These are phyloP conservation scores for Dactylellina drechsleri DNA, from an alignment of 2,329 filamentous ascomycete genomes.

Conservation along the genomic window DNA sequence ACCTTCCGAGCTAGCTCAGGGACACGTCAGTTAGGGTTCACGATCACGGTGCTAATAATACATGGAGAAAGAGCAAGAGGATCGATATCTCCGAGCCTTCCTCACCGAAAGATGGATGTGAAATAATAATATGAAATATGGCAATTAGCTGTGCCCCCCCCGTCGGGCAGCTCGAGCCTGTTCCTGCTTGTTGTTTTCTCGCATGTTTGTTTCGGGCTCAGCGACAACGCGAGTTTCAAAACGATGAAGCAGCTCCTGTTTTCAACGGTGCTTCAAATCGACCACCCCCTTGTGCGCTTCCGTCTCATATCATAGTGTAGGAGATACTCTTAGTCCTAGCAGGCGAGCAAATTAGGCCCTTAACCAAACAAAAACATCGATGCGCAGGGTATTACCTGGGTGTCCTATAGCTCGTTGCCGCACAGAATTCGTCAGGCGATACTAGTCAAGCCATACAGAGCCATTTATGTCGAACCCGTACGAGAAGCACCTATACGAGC, in stretches of 20 bases:
- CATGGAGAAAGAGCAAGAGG: neutral
- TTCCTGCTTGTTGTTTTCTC: conserved; percentile 34
- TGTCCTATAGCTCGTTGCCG: too few species aligned
- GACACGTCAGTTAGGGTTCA: neutral
- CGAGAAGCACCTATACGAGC: conserved; percentile 29
- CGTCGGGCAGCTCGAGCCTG: conserved; percentile 34
- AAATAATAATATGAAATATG: neutral
- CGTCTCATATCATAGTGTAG: neutral
- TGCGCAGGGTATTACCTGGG: too few species aligned
- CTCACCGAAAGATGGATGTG: neutral
- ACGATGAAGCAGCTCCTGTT: conserved; percentile 52
- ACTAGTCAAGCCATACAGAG: neutral
- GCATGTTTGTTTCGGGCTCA: conserved; percentile 17
- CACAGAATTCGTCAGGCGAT: neutral
- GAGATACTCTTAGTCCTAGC: neutral
- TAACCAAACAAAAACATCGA: neutral
- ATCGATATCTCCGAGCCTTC: conserved; percentile 2
- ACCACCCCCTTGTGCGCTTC: conserved; percentile 18
- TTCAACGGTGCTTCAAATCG: conserved; percentile 43
- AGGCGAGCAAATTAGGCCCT: neutral
- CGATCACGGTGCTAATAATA: neutral
- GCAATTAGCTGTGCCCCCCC: neutral
- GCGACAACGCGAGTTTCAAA: conserved; percentile 40
- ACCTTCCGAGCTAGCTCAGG: conserved; percentile 5
- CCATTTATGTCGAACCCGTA: conserved; percentile 14